phyloP scores from a whole-genome alignment of 2,329 filamentous ascomycete genomes.

The Monosporascus sp. region DNA sequence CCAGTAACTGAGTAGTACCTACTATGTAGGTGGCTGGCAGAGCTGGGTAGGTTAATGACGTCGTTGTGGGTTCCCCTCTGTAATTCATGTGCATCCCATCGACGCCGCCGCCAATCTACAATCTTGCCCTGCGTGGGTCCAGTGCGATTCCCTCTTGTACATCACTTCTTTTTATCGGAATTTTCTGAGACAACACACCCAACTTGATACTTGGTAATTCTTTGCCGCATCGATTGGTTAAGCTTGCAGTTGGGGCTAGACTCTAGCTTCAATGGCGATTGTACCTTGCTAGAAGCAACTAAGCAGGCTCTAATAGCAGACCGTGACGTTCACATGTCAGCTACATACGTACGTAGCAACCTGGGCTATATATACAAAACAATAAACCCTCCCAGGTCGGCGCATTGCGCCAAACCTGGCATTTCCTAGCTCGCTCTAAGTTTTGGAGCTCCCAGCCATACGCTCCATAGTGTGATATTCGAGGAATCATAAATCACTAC shows the following conservation, averaged over 20 bases:
- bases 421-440: too few species aligned
- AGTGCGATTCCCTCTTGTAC: neutral
- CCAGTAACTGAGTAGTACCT: neutral
- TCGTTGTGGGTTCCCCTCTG: neutral
- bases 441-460: neutral
- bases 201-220: neutral
- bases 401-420: too few species aligned
- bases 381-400: too few species aligned
- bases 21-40: neutral
- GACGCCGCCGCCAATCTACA: neutral
- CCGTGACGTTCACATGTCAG: too few species aligned
- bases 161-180: neutral
- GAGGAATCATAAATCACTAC: slow-evolving; percentile 1
- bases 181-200: neutral
- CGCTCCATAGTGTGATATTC: slow-evolving; percentile 1
- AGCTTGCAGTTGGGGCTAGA: neutral
- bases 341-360: too few species aligned
- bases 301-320: too few species aligned
- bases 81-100: neutral
- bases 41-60: neutral
- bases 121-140: neutral
- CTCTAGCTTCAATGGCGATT: too few species aligned
- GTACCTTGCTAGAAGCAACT: too few species aligned
- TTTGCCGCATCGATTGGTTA: neutral
- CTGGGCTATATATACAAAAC: too few species aligned